Evolutionary conservation across 1,284 basidiomycete genomes (phyloP), one percentile per base, ranked within the genome.

Genomic region (Irpex sp.): DNA sequence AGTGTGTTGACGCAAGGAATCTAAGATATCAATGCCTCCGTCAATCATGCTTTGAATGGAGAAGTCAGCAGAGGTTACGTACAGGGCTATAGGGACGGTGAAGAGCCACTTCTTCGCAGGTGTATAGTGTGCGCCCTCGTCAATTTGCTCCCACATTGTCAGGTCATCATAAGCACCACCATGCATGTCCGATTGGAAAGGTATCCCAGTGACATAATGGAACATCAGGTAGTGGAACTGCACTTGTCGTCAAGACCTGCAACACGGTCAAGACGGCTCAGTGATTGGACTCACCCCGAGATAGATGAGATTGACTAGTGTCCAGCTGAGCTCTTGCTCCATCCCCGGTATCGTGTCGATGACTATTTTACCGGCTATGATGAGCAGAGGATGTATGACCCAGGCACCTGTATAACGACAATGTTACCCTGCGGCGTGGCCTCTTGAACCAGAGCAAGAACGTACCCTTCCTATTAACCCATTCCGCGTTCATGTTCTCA

Each of bases 141-240:
- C 97, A 65, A 99, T 99, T 83, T 99, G 97, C 75, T 99, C 97
- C 97, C 97, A 99, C 31, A 99, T 80, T 0, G 97, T 99, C 57
- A 99, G 84, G 70, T 98, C 94, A 75, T 99, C 97, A 78, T 97
- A 99, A 4, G 94, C 97, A 51, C 97, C 97, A 11, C 90, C 90
- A 68, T 93, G 91, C 38, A 91, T 77, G 75, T 95, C 83, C 72
- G 88, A 89, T 72, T 97, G 92, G 76, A 99, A 99, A 2, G 97
- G 97, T 38, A 97, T 94, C 57, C 97, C 97, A 9, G 95, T 98
- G 62, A 97, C 95, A 82, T 93, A 95, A 76, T 99, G 97, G 80
- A 99, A 99, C 93, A 99, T 97, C 68, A 98, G 82, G 79, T 97
- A 99, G 11, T 96, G 93, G 31, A 97, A 76, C 96, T 98, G 73